These are phyloP conservation scores for Boletus mariae DNA, from an alignment of 1,284 basidiomycete species.

Conservation along the genomic window DNA sequence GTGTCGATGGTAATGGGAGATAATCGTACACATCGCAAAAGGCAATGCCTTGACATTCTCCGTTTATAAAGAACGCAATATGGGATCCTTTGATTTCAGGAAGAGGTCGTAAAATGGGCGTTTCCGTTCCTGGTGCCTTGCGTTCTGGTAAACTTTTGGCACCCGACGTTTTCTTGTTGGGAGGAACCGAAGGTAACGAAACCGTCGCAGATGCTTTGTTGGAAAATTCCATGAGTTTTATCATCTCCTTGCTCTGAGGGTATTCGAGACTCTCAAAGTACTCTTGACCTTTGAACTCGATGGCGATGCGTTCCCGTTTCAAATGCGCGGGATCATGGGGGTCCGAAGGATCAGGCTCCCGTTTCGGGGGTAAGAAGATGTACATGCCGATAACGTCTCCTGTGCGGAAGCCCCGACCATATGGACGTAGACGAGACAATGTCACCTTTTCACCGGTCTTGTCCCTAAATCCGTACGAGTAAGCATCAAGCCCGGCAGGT, in stretches of 20 bases:
- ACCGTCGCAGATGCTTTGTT: conserved; percentile 54
- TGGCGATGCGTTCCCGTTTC: conserved; percentile 84
- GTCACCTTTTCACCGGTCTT: conserved; percentile 90
- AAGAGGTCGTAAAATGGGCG: conserved; percentile 56
- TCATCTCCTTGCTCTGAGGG: conserved; percentile 91
- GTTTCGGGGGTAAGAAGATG: conserved; percentile 77
- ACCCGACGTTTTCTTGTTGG: conserved; percentile 61
- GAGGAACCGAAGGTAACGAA: conserved; percentile 52
- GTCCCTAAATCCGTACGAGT: conserved; percentile 90
- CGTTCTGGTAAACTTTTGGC: conserved; percentile 62
- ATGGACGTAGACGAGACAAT: conserved; percentile 75
- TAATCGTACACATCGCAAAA: conserved; percentile 91
- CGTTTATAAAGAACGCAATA: conserved; percentile 92
- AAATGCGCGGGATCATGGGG: conserved; percentile 73
- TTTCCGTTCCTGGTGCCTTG: conserved; percentile 24
- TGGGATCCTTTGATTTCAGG: conserved; percentile 71
- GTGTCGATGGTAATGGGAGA: conserved; percentile 72
- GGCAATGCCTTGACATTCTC: conserved; percentile 80
- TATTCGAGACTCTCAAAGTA: conserved; percentile 97
- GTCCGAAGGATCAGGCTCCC: conserved; percentile 52
- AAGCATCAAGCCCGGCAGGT: conserved; percentile 91
- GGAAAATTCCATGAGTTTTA: conserved; percentile 71
- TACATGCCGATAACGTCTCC: conserved; percentile 95
- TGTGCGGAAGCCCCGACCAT: conserved; percentile 70
- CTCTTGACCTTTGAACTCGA: conserved; percentile 93